Evolutionary conservation across 768 basidiomycete species (phyloP).

Genomic region (Serendipita indica): DNA sequence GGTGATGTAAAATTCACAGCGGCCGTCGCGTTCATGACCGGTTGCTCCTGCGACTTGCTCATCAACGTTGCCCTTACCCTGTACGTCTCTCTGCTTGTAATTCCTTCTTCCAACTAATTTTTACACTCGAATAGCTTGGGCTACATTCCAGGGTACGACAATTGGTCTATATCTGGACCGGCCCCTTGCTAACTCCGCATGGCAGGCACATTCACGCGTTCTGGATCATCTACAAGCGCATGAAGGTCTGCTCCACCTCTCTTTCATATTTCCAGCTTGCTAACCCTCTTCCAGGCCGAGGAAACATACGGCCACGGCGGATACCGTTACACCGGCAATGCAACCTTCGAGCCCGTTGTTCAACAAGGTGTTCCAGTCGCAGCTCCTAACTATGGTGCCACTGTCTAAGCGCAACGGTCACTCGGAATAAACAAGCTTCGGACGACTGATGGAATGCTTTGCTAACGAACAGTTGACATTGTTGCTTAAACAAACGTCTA

Average conservation of each 20-base stretch:
- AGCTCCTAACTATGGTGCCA: constrained; percentile 24
- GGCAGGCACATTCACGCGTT: constrained; percentile 42
- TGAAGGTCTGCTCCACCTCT: constrained; percentile 58
- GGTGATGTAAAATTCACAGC: constrained; percentile 30
- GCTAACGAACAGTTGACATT: too few species aligned
- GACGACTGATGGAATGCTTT: not conserved
- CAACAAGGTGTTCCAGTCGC: constrained; percentile 1
- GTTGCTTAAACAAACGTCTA: not conserved
- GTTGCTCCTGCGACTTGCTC: constrained; percentile 74
- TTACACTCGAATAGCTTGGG: constrained; percentile 38
- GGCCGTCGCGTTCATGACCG: constrained; percentile 59
- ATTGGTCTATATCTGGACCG: constrained; percentile 14
- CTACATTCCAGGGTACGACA: constrained; percentile 52
- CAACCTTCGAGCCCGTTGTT: constrained; percentile 24
- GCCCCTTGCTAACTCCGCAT: constrained; percentile 14
- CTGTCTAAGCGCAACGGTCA: constrained; percentile 14
- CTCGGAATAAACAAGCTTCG: not conserved
- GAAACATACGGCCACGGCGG: constrained; percentile 52
- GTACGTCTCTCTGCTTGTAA: constrained; percentile 28
- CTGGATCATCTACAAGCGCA: constrained; percentile 84
- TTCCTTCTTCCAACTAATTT: too few species aligned
- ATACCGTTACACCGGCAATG: constrained; percentile 39
- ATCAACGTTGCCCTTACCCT: constrained; percentile 70
- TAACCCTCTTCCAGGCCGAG: constrained; percentile 16
- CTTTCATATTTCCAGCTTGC: not conserved